Conservation (phyloP, 1,139 yeast species). For the Protomyces pachydermus region DNA sequence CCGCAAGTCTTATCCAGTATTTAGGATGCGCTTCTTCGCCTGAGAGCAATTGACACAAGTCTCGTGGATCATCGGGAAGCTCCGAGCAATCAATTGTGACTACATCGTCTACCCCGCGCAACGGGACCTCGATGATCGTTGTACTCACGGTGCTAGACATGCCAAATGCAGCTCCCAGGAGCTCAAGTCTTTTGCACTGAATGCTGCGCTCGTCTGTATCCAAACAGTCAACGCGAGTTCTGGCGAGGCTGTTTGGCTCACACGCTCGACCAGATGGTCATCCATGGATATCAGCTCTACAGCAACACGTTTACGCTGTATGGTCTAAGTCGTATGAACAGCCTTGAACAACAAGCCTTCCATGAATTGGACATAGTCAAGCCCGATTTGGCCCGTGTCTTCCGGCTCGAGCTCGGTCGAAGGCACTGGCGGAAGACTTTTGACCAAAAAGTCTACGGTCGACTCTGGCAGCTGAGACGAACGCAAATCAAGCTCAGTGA, state of each 20-base stretch:
- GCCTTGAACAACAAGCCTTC: conserved; percentile 27
- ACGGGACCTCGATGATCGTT: conserved; percentile 54
- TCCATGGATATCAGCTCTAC: too few relatives aligned
- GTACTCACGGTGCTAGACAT: background rate
- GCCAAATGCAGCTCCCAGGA: too few relatives aligned
- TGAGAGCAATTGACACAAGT: conserved; percentile 67
- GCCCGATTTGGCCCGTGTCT: conserved; percentile 35
- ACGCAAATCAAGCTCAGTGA: conserved; percentile 43
- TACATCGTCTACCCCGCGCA: conserved; percentile 61
- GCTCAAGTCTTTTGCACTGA: too few relatives aligned
- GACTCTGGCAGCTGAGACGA: conserved; percentile 37
- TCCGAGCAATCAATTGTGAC: conserved; percentile 65
- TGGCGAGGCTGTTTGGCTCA: too few relatives aligned
- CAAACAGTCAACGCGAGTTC: too few relatives aligned
- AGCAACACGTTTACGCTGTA: too few relatives aligned
- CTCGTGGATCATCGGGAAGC: conserved; percentile 82
- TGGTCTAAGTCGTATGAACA: too few relatives aligned
- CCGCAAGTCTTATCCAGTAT: conserved; percentile 55
- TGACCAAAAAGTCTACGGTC: conserved; percentile 24
- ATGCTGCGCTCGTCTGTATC: too few relatives aligned
- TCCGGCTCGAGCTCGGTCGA: background rate
- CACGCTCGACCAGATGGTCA: too few relatives aligned
- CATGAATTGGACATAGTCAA: conserved; percentile 40
- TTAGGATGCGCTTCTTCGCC: conserved; percentile 71
- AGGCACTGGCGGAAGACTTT: conserved; percentile 9